phyloP scores from a whole-genome alignment of 1,284 basidiomycete genomes.

The Puccinia triticina region DNA sequence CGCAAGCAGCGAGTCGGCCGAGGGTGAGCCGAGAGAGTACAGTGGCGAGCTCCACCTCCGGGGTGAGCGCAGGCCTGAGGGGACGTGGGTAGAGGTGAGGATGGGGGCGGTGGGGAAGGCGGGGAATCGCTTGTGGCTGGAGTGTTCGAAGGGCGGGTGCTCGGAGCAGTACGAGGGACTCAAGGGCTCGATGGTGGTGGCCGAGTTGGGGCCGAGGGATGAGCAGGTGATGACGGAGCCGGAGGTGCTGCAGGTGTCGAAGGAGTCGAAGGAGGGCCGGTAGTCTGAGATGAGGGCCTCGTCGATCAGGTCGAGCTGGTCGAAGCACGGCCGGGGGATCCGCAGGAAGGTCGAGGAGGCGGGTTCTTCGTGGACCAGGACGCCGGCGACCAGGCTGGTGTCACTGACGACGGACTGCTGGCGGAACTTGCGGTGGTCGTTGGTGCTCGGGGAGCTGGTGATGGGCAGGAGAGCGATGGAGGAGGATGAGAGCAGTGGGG shows the following conservation, averaged over 20 bases:
- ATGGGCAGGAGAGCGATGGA: neutral
- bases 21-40: neutral
- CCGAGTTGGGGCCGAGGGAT: neutral
- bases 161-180: neutral
- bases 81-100: slow-evolving; percentile 1
- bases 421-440: neutral
- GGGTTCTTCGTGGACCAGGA: neutral
- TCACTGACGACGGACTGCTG: slow-evolving; percentile 18
- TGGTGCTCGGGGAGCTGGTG: neutral
- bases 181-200: neutral
- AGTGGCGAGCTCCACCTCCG: neutral
- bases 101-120: neutral
- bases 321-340: neutral
- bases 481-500: neutral
- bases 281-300: neutral
- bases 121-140: neutral
- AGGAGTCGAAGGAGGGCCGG: slow-evolving; percentile 6
- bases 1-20: neutral
- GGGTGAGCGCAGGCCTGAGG: neutral
- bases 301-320: neutral
- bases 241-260: slow-evolving; percentile 4
- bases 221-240: slow-evolving; percentile 13
- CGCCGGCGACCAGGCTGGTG: neutral
- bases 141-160: neutral
- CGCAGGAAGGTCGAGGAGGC: neutral